Evolutionary conservation across 345 rosid genomes (phyloP), one percentile per base, ranked within the genome.

Genomic region (Alliaria petiolata): DNA sequence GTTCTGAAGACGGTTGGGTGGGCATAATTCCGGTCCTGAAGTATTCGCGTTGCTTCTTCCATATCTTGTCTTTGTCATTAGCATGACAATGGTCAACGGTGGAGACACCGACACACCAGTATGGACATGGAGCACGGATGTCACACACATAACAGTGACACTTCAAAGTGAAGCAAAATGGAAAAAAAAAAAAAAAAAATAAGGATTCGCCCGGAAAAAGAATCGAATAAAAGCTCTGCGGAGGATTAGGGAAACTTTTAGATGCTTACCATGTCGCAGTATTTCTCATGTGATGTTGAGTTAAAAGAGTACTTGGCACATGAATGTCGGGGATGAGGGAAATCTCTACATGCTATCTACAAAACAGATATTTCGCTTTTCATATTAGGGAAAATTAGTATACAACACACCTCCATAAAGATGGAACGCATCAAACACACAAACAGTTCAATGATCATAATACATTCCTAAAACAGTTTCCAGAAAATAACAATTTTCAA

Each of bases 121-220:
- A 72, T 5, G 31, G 25, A 79, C 97, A 93, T 39, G 96, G 98
- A 12, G 92, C 97, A 57, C 46, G 81, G n/a, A 80, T 75, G 78
- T 93, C 98, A 7, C 97, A 93, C 34, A 93, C 97, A 61, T 86
- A 93, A 65, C 96, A 90, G 67, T 93, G 92, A 70, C 97, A 93
- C 96, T 93, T 86, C 39, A 74, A 36, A 42, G 53, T 67, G 38
- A 25, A 61, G 11, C 20, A 30, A 19, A 44, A 15, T 1, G n/a
- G n/a, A n/a, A n/a, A n/a, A n/a, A n/a, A n/a, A n/a, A n/a, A n/a
- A 14, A 30, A n/a, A n/a, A 28, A 15, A 2, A 40, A 16, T 2
- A n/a, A 31, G 13, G 16, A 56, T 47, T 9, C 55, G 5, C 22
- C n/a, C 6, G 34, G 15, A 25, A 26, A 15, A 30, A 15, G 3